Base-by-base conservation (phyloP, 306 rosid genomes). In the Fagus crenata region DNA sequence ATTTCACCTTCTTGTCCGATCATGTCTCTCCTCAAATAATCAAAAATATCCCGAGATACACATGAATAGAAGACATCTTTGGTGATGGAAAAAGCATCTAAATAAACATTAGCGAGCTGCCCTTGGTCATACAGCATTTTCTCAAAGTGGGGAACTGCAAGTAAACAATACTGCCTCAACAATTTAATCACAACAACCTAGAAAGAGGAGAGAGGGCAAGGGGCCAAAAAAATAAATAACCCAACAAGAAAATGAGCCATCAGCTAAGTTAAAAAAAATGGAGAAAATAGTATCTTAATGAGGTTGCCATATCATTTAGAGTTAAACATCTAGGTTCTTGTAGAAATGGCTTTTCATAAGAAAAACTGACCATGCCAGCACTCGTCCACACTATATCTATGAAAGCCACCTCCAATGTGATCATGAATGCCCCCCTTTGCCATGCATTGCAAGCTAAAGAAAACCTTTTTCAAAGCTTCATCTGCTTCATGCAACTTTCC, bases 61-160 rank as follows among this genome's bases (percentile, higher is more conserved):
- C 17, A 84, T 49, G 97, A 88, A 87, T 85, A 94, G 67, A 77
- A 92, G 77, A 76, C 77, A 54, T 94, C 96, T 80, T 94, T 90
- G 65, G 96, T 84, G 53, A 94, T 87, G 64, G 92, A 85, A 82
- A 92, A 94, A 4, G 85, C 93, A 84, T 94, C 98, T 78, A 92
- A 82, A 79, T 88, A 90, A 54, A 81, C 95, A 88, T 88, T 90
- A 67, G 85, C 91, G 61, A 94, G 86, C 86, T 94, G 98, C 69
- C 96, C 97, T 86, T 94, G 97, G 85, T 94, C 98, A 77, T 94
- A 92, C 71, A 94, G 88, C 98, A 94, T 94, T 93, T 94, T 92
- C 91, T 94, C 98, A 67, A 94, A 94, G 90, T 94, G 98, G 18
- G 98, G 98, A 79, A 94, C 98, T 94, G 92, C 90, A 85, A 82